phyloP scores from a whole-genome alignment of 495 filamentous ascomycete genomes.

The Hyaloscypha bicolor region DNA sequence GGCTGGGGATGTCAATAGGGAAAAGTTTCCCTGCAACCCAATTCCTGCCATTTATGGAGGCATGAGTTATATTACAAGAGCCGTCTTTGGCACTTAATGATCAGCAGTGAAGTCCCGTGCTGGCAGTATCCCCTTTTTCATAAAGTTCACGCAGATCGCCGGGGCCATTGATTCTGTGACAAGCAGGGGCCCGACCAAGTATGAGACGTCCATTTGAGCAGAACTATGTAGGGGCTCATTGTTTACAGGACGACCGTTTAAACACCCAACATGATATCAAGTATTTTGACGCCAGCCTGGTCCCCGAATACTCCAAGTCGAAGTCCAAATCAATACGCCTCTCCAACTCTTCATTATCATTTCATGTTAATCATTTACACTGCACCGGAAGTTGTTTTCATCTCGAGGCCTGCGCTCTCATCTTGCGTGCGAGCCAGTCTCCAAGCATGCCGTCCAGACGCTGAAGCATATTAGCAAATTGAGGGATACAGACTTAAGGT shows the following conservation, averaged over 20 bases:
- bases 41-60: not conserved
- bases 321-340: slow-evolving; percentile 15
- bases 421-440: slow-evolving; percentile 74
- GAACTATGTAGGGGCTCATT: not conserved
- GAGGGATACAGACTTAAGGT: slow-evolving; percentile 1
- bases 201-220: not conserved
- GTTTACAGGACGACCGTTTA: not conserved
- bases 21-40: not conserved
- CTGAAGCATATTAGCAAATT: slow-evolving; percentile 36
- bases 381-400: slow-evolving; percentile 5
- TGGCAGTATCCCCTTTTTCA: not conserved
- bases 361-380: slow-evolving; percentile 32
- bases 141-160: not conserved
- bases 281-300: not conserved
- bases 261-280: not conserved
- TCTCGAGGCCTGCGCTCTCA: slow-evolving; percentile 44
- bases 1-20: not conserved
- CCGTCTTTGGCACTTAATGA: not conserved
- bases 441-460: slow-evolving; percentile 85
- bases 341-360: slow-evolving; percentile 23
- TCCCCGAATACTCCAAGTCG: not conserved
- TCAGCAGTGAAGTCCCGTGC: not conserved
- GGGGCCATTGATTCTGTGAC: not conserved
- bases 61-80: not conserved
- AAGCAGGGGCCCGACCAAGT: not conserved